Conservation (phyloP, 306 rosid species). For the Vigna mungo region DNA sequence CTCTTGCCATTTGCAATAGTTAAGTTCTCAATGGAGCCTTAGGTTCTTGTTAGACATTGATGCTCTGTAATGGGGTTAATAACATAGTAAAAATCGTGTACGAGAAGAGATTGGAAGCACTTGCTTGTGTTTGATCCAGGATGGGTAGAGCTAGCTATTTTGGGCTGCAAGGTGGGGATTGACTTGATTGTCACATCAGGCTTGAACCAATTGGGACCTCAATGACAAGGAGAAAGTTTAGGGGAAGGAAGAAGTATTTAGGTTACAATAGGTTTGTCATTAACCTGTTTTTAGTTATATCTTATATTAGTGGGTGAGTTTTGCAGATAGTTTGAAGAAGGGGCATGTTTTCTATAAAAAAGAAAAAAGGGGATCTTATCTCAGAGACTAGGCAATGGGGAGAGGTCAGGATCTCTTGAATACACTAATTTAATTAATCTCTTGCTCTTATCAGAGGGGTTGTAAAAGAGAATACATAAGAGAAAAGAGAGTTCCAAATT, state of each 20-base stretch:
- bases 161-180: not conserved
- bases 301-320: not conserved
- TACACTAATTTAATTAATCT: not conserved
- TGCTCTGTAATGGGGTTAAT: not conserved
- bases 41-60: not conserved
- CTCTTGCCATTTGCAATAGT: not conserved
- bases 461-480: not conserved
- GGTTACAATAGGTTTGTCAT: not conserved
- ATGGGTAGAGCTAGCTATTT: not conserved
- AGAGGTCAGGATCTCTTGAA: conserved; percentile 11
- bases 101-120: not conserved
- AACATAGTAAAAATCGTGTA: not conserved
- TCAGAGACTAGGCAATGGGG: not conserved
- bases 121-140: not conserved
- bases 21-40: not conserved
- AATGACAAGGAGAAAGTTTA: not conserved
- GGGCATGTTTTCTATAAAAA: not conserved
- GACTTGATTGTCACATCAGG: not conserved
- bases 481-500: conserved; percentile 6
- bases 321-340: conserved; percentile 1
- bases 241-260: not conserved
- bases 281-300: not conserved
- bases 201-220: not conserved
- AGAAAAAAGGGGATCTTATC: conserved; percentile 1
- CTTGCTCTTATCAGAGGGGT: not conserved